Percentiles rank a stretch among this genome's conserved stretches.
phyloP scores from a whole-genome alignment of 345 rosid species.

The Xanthoceras sorbifolium region DNA sequence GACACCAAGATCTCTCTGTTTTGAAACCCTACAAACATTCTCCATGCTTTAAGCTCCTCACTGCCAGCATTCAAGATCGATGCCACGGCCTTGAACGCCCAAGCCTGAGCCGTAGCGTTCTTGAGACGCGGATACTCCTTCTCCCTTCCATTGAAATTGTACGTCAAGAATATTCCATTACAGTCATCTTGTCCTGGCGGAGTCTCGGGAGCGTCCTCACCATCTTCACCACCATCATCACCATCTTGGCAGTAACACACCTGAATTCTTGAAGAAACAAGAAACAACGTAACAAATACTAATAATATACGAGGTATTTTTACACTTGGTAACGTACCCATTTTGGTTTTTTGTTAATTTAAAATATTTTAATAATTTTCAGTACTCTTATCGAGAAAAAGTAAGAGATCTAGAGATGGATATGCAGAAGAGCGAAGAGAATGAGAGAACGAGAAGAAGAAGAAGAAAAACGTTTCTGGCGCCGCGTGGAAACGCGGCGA shows the following conservation, averaged over 20 bases:
- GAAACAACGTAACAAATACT: conserved; percentile 21
- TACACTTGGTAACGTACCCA: conserved; percentile 24
- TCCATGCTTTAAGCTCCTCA: conserved; percentile 75
- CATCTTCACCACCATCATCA: background rate
- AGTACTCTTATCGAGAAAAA: no score
- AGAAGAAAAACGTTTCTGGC: conserved; percentile 5
- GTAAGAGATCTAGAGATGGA: background rate
- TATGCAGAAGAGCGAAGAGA: background rate
- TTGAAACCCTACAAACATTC: conserved; percentile 70
- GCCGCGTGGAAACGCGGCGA: conserved; percentile 40
- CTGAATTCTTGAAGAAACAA: conserved; percentile 18
- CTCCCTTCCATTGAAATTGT: conserved; percentile 54
- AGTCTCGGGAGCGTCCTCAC: conserved; percentile 35
- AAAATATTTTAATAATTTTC: no score
- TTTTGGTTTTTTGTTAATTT: conserved; percentile 19
- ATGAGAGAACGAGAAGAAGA: background rate
- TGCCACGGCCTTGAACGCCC: conserved; percentile 75
- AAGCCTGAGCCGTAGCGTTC: conserved; percentile 78
- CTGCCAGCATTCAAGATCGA: conserved; percentile 61
- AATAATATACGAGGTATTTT: conserved; percentile 35
- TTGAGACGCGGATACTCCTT: conserved; percentile 65
- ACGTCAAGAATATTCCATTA: conserved; percentile 69
- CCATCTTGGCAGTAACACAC: conserved; percentile 53
- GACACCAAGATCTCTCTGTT: conserved; percentile 70
- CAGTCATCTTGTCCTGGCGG: conserved; percentile 61